Base-by-base conservation (phyloP, 192 early-diverging fungal genomes). In the Cetraspora pellucida region DNA sequence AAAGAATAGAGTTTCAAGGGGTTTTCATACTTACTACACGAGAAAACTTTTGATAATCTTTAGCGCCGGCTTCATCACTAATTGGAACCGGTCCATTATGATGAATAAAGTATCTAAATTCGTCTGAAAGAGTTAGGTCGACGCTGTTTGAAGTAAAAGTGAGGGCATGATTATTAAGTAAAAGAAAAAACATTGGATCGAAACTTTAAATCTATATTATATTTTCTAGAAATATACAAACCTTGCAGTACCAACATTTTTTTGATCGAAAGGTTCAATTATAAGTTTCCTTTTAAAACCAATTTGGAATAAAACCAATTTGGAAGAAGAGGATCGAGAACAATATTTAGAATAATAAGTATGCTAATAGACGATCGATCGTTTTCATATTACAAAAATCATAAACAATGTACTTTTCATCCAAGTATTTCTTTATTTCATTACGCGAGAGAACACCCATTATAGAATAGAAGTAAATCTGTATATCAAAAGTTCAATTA, bases 11-110 rank as follows among this genome's bases (percentile, higher is more conserved):
- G 37, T 37, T 37, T 37, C 31, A 37, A 5, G 2, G 5, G 31
- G n/a, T n/a, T 37, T 37, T 37, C 11, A 30, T 61, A 75, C 59
- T 75, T 60, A 75, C 73, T 5, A 75, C 63, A 14, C 45, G 19
- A 23, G 73, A 75, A 63, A 75, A 75, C 25, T 63, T 75, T 50
- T 75, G 73, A 14, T 75, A 75, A 50, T 75, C 73, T 75, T 75
- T 75, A 0, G 73, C 59, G 10, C 60, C 73, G 46, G 73, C 73
- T 23, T 75, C 58, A 28, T 75, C 46, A 50, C 73, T 75, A 37
- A 75, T 75, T 16, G 73, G 59, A 21, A 75, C 73, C 46, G 73
- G 45, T 19, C 60, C 73, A 47, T 75, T 75, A 46, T 63, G 43
- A 63, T 61, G 73, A 63, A 75, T 30, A 44, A 75, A 75, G 63